These are phyloP conservation scores for Aspergillus quadrilineatus DNA, from an alignment of 2,329 filamentous ascomycete species.

Conservation along the genomic window DNA sequence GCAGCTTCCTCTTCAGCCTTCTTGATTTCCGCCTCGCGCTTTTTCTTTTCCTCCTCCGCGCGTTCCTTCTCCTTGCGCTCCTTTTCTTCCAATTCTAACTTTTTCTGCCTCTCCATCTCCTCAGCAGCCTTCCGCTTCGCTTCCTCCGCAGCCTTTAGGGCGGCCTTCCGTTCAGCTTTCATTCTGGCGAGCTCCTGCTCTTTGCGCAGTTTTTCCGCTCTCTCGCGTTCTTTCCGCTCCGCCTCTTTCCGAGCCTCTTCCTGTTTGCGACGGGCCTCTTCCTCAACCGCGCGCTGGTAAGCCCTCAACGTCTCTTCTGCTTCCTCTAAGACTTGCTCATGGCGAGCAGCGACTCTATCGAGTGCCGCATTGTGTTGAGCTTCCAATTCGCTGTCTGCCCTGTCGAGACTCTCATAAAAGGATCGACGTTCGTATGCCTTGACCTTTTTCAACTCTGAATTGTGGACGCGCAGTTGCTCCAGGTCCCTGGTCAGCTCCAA, in stretches of 20 bases:
- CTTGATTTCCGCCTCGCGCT: conserved; percentile 31
- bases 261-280: conserved; percentile 36
- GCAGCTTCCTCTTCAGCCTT: conserved; percentile 33
- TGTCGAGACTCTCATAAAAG: conserved; percentile 62
- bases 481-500: conserved; percentile 42
- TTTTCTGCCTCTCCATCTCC: conserved; percentile 39
- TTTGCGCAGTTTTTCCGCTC: conserved; percentile 31
- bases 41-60: conserved; percentile 33
- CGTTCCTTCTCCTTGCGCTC: conserved; percentile 34
- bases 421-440: conserved; percentile 43
- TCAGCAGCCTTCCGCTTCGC: conserved; percentile 34
- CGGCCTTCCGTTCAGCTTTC: conserved; percentile 44
- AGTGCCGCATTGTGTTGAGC: conserved; percentile 65
- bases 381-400: conserved; percentile 62
- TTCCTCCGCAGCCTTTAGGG: conserved; percentile 46
- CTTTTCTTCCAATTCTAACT: conserved; percentile 35
- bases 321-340: conserved; percentile 61
- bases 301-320: conserved; percentile 55
- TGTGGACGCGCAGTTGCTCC: conserved; percentile 43
- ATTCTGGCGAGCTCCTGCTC: conserved; percentile 39
- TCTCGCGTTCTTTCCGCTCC: conserved; percentile 36
- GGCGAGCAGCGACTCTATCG: conserved; percentile 63
- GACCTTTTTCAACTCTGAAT: conserved; percentile 44
- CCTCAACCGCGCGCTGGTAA: conserved; percentile 43
- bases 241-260: conserved; percentile 37